Percentiles rank a stretch among this genome's conserved stretches.
Conservation (phyloP, 352 stramenopile genomes). For the Phytophthora europaea region DNA sequence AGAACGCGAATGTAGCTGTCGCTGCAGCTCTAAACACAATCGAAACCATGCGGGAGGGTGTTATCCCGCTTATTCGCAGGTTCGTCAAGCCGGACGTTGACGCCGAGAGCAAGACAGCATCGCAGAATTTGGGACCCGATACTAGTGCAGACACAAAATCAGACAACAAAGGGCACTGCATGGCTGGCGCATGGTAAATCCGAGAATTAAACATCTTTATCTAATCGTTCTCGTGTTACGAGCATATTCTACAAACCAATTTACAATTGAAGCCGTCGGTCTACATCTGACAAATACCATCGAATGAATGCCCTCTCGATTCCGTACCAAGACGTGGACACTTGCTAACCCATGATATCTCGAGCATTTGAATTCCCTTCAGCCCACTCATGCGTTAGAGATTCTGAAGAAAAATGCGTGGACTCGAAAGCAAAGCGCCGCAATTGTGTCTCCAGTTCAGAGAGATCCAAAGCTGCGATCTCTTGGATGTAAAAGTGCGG, state of each 20-base stretch:
- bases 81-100: not conserved
- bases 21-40: constrained; percentile 10
- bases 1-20: constrained; percentile 4
- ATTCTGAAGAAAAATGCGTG: not conserved
- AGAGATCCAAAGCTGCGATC: constrained; percentile 32
- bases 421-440: constrained; percentile 38
- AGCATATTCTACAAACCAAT: too few species aligned
- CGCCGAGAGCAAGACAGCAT: not conserved
- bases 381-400: not conserved
- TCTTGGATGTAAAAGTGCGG: constrained; percentile 48
- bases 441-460: constrained; percentile 35
- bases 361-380: not conserved
- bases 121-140: not conserved
- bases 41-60: constrained; percentile 4
- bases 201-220: not conserved
- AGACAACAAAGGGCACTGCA: not conserved
- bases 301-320: too few species aligned
- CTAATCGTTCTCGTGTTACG: too few species aligned
- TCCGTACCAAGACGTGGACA: too few species aligned
- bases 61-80: constrained; percentile 8
- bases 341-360: too few species aligned
- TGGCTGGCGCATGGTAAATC: not conserved
- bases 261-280: too few species aligned
- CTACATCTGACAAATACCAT: too few species aligned
- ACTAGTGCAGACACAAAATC: not conserved